Conservation (phyloP, 805 yeast species). For the Lachancea fermentati region DNA sequence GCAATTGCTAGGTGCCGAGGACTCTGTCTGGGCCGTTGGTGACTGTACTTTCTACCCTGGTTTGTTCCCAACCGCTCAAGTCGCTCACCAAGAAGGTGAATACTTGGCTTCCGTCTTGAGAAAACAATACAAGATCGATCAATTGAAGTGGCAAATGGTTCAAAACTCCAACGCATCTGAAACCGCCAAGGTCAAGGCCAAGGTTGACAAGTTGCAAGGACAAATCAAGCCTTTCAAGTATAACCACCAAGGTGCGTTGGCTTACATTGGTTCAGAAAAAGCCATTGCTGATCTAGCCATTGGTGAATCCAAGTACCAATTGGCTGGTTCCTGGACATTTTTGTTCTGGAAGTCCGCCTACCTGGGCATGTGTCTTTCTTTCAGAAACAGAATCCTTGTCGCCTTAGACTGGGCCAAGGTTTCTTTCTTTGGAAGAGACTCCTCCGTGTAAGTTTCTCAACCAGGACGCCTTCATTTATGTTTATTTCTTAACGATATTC, state of each 20-base stretch:
- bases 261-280: slow-evolving; percentile 87
- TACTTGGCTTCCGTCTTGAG: slow-evolving; percentile 71
- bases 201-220: slow-evolving; percentile 37
- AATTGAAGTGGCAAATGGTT: slow-evolving; percentile 41
- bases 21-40: slow-evolving; percentile 79
- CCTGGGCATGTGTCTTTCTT: slow-evolving; percentile 84
- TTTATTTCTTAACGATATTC: neutral
- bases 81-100: slow-evolving; percentile 89
- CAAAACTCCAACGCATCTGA: slow-evolving; percentile 36
- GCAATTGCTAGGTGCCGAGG: slow-evolving; percentile 75
- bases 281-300: slow-evolving; percentile 89
- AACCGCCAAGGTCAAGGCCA: slow-evolving; percentile 41
- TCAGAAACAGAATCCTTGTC: slow-evolving; percentile 83
- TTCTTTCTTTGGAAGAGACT: slow-evolving; percentile 86
- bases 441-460: slow-evolving; percentile 26
- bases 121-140: slow-evolving; percentile 57
- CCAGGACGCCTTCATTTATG: neutral
- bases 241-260: slow-evolving; percentile 87
- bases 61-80: slow-evolving; percentile 95
- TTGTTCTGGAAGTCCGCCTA: slow-evolving; percentile 94
- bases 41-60: slow-evolving; percentile 88
- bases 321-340: slow-evolving; percentile 84
- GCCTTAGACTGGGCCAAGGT: slow-evolving; percentile 87
- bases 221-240: slow-evolving; percentile 63
- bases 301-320: slow-evolving; percentile 68